phyloP scores from a whole-genome alignment of 495 filamentous ascomycete genomes.

The Annulohypoxylon bovei region DNA sequence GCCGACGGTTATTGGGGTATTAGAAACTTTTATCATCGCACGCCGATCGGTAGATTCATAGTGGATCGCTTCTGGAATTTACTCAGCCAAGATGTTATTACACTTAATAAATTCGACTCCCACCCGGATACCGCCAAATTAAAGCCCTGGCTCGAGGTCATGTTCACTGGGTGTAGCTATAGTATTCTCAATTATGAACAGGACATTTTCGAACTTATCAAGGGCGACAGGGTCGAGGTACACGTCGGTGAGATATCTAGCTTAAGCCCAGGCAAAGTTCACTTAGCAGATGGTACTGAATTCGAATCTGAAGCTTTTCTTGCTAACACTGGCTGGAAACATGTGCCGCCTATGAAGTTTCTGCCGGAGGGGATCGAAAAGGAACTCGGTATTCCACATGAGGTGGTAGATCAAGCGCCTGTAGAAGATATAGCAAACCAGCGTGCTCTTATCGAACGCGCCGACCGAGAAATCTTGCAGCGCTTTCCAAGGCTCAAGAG shows the following conservation, averaged over 20 bases:
- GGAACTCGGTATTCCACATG: constrained; percentile 56
- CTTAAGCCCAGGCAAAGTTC: constrained; percentile 60
- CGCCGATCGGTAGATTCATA: constrained; percentile 72
- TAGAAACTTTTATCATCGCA: constrained; percentile 69
- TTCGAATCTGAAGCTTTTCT: constrained; percentile 70
- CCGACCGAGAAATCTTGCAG: constrained; percentile 72
- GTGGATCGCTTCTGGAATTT: constrained; percentile 75
- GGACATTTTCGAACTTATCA: constrained; percentile 71
- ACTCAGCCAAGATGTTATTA: constrained; percentile 67
- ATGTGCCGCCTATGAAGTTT: constrained; percentile 69
- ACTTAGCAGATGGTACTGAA: constrained; percentile 63
- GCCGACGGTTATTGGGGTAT: constrained; percentile 53
- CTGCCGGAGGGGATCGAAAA: constrained; percentile 62
- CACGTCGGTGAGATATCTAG: constrained; percentile 60
- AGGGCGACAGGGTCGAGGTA: constrained; percentile 68
- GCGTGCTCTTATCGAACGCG: constrained; percentile 43
- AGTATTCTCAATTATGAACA: constrained; percentile 76
- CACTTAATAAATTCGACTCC: constrained; percentile 65
- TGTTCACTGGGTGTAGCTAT: constrained; percentile 70
- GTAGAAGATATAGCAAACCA: constrained; percentile 43
- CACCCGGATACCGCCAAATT: constrained; percentile 72
- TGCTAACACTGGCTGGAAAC: constrained; percentile 74
- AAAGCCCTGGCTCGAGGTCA: constrained; percentile 69
- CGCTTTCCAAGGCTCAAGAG: constrained; percentile 69
- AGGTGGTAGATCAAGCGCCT: constrained; percentile 31